Evolutionary conservation across 495 filamentous ascomycete genomes (phyloP).

Genomic region (Aspergillus sparsus): DNA sequence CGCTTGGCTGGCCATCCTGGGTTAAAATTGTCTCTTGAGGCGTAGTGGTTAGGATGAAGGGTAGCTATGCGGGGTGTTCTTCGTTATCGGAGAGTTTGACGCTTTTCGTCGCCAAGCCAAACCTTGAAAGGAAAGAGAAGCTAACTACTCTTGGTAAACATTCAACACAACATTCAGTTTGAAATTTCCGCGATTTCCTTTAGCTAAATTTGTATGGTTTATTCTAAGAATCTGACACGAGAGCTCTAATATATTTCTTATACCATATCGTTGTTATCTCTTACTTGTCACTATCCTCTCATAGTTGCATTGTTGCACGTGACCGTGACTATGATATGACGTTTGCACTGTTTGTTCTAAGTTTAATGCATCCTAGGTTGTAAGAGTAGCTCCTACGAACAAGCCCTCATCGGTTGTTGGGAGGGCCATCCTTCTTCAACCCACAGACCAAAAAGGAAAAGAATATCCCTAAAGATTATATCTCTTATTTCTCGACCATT

Average conservation of each 20-base stretch:
- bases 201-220: no score
- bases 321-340: slow-evolving; percentile 14
- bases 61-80: slow-evolving; percentile 4
- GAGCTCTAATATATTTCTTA: no score
- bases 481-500: background rate
- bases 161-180: no score
- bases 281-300: no score
- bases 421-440: slow-evolving; percentile 19
- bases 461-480: background rate
- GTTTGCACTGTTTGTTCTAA: slow-evolving; percentile 22
- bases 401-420: slow-evolving; percentile 12
- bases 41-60: slow-evolving; percentile 36
- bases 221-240: no score
- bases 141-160: background rate
- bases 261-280: no score
- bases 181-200: no score
- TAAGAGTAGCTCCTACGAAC: background rate
- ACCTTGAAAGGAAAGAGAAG: background rate
- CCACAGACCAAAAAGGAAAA: background rate
- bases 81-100: slow-evolving; percentile 5
- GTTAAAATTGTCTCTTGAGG: slow-evolving; percentile 16
- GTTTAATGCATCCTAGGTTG: slow-evolving; percentile 14
- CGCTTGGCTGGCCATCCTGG: slow-evolving; percentile 45
- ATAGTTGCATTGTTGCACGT: slow-evolving; percentile 5
- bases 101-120: slow-evolving; percentile 3